Evolutionary conservation across 2,329 filamentous ascomycete genomes (phyloP).

Genomic region (Penicillium thymicola): DNA sequence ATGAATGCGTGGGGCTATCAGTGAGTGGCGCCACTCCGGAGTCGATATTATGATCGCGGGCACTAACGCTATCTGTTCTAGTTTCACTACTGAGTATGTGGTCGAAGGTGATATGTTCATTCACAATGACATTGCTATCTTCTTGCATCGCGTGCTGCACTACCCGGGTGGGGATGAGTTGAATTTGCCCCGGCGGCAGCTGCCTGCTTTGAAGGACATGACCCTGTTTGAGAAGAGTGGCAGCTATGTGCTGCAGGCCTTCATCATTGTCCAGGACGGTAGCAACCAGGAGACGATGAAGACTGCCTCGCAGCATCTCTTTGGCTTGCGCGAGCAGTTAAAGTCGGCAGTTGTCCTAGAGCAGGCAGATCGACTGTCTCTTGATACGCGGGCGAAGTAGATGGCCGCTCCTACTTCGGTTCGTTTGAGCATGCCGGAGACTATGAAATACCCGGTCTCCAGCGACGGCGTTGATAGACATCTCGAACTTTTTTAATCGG

Average conservation of each 20-base stretch:
- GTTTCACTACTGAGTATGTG: slow-evolving; percentile 57
- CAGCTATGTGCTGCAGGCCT: slow-evolving; percentile 57
- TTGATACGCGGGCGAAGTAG: slow-evolving; percentile 60
- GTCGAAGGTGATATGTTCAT: slow-evolving; percentile 58
- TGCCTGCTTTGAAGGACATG: slow-evolving; percentile 48
- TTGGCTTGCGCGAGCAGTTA: slow-evolving; percentile 54
- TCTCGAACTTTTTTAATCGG: not conserved
- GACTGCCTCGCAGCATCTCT: slow-evolving; percentile 53
- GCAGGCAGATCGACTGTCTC: slow-evolving; percentile 55
- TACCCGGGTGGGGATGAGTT: slow-evolving; percentile 40
- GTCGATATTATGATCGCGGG: slow-evolving; percentile 8
- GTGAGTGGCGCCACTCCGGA: slow-evolving; percentile 36
- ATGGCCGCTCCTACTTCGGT: not conserved
- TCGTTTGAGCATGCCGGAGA: not conserved
- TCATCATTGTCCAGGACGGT: slow-evolving; percentile 55
- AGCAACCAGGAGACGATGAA: slow-evolving; percentile 54
- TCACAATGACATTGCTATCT: slow-evolving; percentile 55
- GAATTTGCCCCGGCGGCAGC: slow-evolving; percentile 32
- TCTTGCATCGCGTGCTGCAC: slow-evolving; percentile 53
- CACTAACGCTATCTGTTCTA: slow-evolving; percentile 28
- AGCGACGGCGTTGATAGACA: not conserved
- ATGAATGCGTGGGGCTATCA: slow-evolving; percentile 54
- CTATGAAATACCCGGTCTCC: not conserved
- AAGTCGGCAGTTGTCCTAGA: slow-evolving; percentile 55
- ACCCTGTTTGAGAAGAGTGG: slow-evolving; percentile 55